Conservation (phyloP, 192 early-diverging fungal genomes). For the Coemansia sp. region DNA sequence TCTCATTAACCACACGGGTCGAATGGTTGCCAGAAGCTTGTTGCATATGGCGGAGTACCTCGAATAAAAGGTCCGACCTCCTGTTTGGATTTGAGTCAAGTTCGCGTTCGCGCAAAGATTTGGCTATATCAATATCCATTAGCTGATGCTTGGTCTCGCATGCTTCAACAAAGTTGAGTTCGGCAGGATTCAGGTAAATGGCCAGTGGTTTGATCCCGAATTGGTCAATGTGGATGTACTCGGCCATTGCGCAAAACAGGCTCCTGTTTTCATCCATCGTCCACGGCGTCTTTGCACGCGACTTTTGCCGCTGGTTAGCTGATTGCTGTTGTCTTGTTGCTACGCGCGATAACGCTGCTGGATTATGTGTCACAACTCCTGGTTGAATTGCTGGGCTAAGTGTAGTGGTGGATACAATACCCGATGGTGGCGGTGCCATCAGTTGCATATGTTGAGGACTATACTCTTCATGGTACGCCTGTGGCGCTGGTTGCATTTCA, state of each 20-base stretch:
- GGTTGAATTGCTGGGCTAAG: neutral
- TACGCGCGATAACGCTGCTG: too few species aligned
- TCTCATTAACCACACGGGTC: slow-evolving; percentile 41
- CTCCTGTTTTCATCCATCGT: slow-evolving; percentile 26
- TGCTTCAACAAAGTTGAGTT: slow-evolving; percentile 36
- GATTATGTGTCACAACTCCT: too few species aligned
- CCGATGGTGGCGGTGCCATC: neutral
- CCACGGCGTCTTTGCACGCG: slow-evolving; percentile 45
- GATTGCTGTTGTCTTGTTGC: neutral
- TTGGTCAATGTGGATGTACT: slow-evolving; percentile 51
- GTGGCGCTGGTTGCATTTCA: too few species aligned
- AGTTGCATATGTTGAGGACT: neutral
- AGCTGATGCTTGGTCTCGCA: slow-evolving; percentile 24
- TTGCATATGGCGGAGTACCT: slow-evolving; percentile 42
- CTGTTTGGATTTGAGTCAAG: slow-evolving; percentile 29
- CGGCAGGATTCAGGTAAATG: slow-evolving; percentile 40
- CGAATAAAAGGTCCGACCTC: slow-evolving; percentile 29
- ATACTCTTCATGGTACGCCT: neutral
- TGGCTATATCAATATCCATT: slow-evolving; percentile 29
- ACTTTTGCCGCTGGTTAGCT: neutral
- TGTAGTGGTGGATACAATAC: neutral
- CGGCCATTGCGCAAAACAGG: slow-evolving; percentile 45
- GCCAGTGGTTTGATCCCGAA: slow-evolving; percentile 38
- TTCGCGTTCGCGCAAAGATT: slow-evolving; percentile 24
- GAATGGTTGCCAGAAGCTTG: slow-evolving; percentile 26